These are phyloP conservation scores for Biancaea sappan DNA, from an alignment of 306 rosid species.

Conservation along the genomic window DNA sequence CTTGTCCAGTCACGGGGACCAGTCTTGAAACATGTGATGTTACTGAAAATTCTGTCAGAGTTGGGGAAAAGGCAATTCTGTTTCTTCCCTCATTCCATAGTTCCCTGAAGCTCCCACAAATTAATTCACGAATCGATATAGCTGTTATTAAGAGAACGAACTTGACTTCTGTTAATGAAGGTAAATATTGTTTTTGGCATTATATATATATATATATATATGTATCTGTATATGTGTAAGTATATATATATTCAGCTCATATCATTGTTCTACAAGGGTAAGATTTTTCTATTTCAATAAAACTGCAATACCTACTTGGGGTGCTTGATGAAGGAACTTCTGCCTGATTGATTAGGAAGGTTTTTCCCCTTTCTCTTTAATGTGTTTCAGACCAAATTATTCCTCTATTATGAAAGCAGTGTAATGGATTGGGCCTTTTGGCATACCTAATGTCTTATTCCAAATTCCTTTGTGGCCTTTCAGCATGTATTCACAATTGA, in stretches of 20 bases:
- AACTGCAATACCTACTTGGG: background rate
- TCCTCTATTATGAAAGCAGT: constrained; percentile 23
- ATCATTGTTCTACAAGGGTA: constrained; percentile 9
- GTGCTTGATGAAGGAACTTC: constrained; percentile 18
- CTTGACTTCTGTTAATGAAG: constrained; percentile 72
- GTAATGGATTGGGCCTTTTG: constrained; percentile 19
- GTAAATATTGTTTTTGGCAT: constrained; percentile 44
- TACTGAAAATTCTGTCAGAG: constrained; percentile 54
- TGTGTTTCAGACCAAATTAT: background rate
- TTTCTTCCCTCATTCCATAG: constrained; percentile 61
- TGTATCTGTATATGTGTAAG: too few species aligned
- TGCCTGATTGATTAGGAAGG: constrained; percentile 20
- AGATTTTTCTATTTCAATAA: constrained; percentile 7
- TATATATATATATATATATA: constrained; percentile 32
- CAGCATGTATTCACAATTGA: background rate
- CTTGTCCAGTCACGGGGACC: constrained; percentile 64
- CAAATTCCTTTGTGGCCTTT: constrained; percentile 3
- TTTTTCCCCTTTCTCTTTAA: constrained; percentile 8
- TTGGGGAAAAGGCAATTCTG: constrained; percentile 64
- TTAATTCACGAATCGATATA: constrained; percentile 56
- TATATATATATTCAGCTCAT: constrained; percentile 24
- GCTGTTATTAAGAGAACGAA: constrained; percentile 58
- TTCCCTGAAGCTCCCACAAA: constrained; percentile 45
- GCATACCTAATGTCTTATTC: constrained; percentile 5
- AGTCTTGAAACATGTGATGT: constrained; percentile 52